These are phyloP conservation scores for Colletotrichum abscissum DNA, from an alignment of 2,329 filamentous ascomycete species.

Conservation along the genomic window DNA sequence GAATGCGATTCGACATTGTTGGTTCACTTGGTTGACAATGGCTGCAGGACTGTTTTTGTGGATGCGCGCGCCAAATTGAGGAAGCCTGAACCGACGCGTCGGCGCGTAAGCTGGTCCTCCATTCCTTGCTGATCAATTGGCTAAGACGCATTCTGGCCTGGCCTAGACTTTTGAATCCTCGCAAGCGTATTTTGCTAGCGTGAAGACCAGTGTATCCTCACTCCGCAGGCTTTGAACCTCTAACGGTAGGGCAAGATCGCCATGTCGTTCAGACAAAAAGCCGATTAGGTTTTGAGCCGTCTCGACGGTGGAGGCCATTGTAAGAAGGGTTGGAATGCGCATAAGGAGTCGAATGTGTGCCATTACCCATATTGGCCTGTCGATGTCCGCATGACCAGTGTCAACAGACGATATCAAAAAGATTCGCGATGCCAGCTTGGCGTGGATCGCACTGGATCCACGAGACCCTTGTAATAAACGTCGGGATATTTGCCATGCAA, in stretches of 20 bases:
- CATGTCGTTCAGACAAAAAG: not conserved
- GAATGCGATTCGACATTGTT: not conserved
- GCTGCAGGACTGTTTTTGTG: not conserved
- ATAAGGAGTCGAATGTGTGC: not conserved
- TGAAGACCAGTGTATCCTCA: not conserved
- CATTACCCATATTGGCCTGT: not conserved
- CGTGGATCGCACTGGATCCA: slow-evolving; percentile 19
- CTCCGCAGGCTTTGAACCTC: not conserved
- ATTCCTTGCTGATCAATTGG: slow-evolving; percentile 17
- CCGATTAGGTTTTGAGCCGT: slow-evolving; percentile 16
- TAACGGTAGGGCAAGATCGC: slow-evolving; percentile 17
- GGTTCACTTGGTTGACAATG: not conserved
- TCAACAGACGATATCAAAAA: slow-evolving; percentile 1
- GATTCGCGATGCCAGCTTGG: slow-evolving; percentile 29
- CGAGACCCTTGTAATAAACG: slow-evolving; percentile 29
- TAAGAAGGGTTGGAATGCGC: not conserved
- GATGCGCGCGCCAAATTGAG: slow-evolving; percentile 26
- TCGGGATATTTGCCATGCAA: slow-evolving; percentile 30
- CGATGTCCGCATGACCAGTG: slow-evolving; percentile 18
- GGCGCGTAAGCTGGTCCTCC: slow-evolving; percentile 27
- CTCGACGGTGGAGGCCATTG: not conserved
- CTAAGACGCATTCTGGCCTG: slow-evolving; percentile 20
- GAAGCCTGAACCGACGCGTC: slow-evolving; percentile 5
- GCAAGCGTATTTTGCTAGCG: slow-evolving; percentile 1
- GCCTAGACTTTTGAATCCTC: slow-evolving; percentile 17